A percentile compares a stretch with the other conserved stretches of the same genome.
These are phyloP conservation scores for Colletotrichum camelliae DNA, from an alignment of 2,329 filamentous ascomycete species.

Conservation along the genomic window DNA sequence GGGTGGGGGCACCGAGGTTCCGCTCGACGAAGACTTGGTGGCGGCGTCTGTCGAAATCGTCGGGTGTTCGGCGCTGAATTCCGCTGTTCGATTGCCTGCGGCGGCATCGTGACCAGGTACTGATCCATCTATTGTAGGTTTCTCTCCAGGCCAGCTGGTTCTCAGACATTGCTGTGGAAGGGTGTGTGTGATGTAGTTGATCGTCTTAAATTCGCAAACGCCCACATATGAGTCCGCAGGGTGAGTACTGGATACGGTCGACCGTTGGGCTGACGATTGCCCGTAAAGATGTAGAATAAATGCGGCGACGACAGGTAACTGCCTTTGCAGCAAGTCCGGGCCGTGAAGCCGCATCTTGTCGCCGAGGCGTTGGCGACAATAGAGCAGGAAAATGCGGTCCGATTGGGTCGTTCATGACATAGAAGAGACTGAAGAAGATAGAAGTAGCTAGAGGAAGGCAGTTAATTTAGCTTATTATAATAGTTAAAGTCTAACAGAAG, in stretches of 20 bases:
- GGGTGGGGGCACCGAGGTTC: background rate
- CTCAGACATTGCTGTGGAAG: constrained; percentile 78
- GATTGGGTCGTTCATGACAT: background rate
- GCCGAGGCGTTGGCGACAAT: background rate
- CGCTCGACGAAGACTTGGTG: background rate
- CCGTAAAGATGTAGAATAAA: background rate
- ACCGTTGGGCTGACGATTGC: background rate
- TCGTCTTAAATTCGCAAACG: constrained; percentile 64
- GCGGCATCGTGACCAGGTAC: constrained; percentile 9
- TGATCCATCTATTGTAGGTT: background rate
- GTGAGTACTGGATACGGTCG: background rate
- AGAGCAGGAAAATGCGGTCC: background rate
- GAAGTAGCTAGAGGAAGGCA: too few relatives aligned
- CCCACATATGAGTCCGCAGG: background rate
- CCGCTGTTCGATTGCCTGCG: background rate
- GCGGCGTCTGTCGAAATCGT: constrained; percentile 22
- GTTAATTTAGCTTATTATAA: too few relatives aligned
- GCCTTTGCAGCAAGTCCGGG: background rate
- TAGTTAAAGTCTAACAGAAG: too few relatives aligned
- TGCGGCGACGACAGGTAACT: background rate
- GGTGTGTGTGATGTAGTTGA: constrained; percentile 83
- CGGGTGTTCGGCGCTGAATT: background rate
- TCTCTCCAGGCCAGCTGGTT: constrained; percentile 55
- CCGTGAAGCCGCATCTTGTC: background rate
- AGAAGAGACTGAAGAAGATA: too few relatives aligned